Evolutionary conservation across 768 basidiomycete genomes (phyloP).

Genomic region (Pleurotus pulmonarius): DNA sequence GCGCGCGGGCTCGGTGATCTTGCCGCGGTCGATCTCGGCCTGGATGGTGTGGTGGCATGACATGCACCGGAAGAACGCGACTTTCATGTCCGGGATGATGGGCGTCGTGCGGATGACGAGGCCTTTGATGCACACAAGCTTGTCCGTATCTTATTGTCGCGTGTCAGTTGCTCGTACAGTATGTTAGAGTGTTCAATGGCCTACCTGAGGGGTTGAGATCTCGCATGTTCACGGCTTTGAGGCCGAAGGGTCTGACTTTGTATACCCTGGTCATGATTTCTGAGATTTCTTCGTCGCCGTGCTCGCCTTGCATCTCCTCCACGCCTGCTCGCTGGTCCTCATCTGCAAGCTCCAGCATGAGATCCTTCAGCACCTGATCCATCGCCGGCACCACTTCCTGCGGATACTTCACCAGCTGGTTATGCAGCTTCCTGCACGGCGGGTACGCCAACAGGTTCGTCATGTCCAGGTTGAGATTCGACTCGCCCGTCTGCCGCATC

Average conservation of each 20-base stretch:
- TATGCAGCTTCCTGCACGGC: slow-evolving; percentile 75
- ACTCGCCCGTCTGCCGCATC: slow-evolving; percentile 90
- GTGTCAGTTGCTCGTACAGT: background rate
- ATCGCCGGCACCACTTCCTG: slow-evolving; percentile 97
- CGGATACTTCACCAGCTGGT: slow-evolving; percentile 87
- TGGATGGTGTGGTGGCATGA: slow-evolving; percentile 96
- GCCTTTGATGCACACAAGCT: slow-evolving; percentile 93
- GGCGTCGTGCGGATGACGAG: slow-evolving; percentile 96
- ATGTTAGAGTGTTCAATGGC: slow-evolving; percentile 12
- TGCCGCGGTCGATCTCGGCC: slow-evolving; percentile 96
- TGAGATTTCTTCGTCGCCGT: slow-evolving; percentile 81
- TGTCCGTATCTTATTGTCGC: slow-evolving; percentile 80
- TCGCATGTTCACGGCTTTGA: slow-evolving; percentile 86
- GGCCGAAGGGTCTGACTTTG: slow-evolving; percentile 90
- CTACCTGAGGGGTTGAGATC: slow-evolving; percentile 89
- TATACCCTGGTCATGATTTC: slow-evolving; percentile 87
- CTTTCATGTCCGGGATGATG: slow-evolving; percentile 98
- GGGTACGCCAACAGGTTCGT: slow-evolving; percentile 85
- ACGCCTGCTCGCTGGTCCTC: slow-evolving; percentile 67
- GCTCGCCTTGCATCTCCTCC: slow-evolving; percentile 72
- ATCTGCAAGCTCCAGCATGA: slow-evolving; percentile 86
- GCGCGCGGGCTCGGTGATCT: slow-evolving; percentile 87
- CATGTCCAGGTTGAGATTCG: slow-evolving; percentile 89
- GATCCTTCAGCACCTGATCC: slow-evolving; percentile 93
- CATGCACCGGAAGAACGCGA: slow-evolving; percentile 96